phyloP scores from a whole-genome alignment of 345 rosid species.

The Salix purpurea region DNA sequence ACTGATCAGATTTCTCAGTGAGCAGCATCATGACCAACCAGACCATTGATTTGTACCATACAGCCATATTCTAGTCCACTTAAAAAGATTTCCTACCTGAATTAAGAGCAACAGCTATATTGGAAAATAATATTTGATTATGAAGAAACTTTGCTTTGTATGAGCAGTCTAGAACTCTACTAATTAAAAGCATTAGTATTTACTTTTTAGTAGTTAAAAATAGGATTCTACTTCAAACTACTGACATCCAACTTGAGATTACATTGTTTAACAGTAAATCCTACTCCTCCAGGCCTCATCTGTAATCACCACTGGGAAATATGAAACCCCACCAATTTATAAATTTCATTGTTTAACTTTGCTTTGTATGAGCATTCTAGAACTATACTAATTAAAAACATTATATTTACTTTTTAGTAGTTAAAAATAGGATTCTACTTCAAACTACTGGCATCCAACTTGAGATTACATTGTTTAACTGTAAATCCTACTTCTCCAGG shows the following conservation, averaged over 20 bases:
- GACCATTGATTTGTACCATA: neutral
- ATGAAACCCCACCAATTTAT: neutral
- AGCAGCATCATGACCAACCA: neutral
- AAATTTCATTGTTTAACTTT: neutral
- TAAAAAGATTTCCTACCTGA: neutral
- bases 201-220: neutral
- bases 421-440: conserved; percentile 1
- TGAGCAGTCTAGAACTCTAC: neutral
- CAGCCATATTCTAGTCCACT: neutral
- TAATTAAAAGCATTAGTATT: neutral
- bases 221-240: neutral
- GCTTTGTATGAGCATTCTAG: neutral
- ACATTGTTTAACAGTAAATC: neutral
- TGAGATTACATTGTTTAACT: neutral
- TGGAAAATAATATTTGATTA: neutral
- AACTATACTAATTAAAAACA: neutral
- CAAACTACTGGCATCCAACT: neutral
- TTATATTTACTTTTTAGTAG: neutral
- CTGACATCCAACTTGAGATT: neutral
- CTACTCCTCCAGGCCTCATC: neutral
- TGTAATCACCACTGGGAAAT: neutral
- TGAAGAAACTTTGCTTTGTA: neutral
- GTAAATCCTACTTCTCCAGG: neutral
- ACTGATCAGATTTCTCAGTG: neutral
- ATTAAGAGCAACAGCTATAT: neutral